These are phyloP conservation scores for Guadua angustifolia DNA, from an alignment of 176 grass and related monocot species.

Conservation along the genomic window DNA sequence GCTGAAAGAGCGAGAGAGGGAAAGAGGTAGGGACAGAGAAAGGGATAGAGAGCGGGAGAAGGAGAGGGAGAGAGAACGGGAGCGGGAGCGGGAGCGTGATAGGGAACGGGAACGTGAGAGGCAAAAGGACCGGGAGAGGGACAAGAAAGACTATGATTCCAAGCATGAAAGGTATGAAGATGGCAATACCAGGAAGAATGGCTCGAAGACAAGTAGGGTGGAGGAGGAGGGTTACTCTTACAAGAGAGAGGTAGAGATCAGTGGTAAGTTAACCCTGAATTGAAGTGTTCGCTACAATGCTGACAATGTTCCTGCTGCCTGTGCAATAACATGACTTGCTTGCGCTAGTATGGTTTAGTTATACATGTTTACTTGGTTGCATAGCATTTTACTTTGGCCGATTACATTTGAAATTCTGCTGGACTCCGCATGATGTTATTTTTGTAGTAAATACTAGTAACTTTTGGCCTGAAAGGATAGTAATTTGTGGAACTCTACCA, in stretches of 20 bases:
- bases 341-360: conserved; percentile 3
- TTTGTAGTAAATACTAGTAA: background rate
- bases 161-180: conserved; percentile 81
- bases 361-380: conserved; percentile 12
- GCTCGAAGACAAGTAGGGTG: conserved; percentile 45
- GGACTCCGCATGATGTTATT: background rate
- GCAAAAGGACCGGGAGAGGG: conserved; percentile 61
- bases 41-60: conserved; percentile 60
- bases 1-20: conserved; percentile 55
- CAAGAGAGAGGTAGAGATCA: conserved; percentile 64
- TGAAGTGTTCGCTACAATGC: conserved; percentile 28
- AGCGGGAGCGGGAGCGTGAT: conserved; percentile 59
- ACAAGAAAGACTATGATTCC: conserved; percentile 69
- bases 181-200: conserved; percentile 69
- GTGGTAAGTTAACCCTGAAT: conserved; percentile 57
- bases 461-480: background rate
- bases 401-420: conserved; percentile 25
- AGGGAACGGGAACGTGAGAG: conserved; percentile 56
- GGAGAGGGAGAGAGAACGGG: conserved; percentile 55
- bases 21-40: conserved; percentile 59
- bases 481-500: background rate
- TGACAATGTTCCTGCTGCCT: conserved; percentile 14
- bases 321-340: conserved; percentile 25
- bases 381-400: conserved; percentile 28
- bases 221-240: conserved; percentile 63